Base-by-base conservation (phyloP, 1,284 basidiomycete species). In the Rugosomyces carneus region DNA sequence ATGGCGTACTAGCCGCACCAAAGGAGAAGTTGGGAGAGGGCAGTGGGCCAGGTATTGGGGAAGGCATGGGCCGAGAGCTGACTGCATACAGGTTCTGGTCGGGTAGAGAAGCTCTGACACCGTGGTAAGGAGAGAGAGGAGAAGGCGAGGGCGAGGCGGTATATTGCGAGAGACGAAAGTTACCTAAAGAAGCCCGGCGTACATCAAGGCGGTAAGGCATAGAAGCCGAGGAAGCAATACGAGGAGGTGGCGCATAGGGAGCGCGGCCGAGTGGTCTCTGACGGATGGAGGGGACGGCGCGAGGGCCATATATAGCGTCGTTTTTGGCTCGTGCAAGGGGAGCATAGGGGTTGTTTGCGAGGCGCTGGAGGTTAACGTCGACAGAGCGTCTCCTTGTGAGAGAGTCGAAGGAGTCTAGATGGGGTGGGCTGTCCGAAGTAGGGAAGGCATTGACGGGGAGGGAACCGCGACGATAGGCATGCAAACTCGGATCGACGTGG, bases 11-110 rank as follows among this genome's bases (percentile, higher is more conserved):
- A n/a, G 79, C 72, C 5, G 74, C 68, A 50, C 84, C 84, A 55
- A 87, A 87, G 35, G 79, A 79, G 67, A 78, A 87, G 55, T 73
- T 73, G 23, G 80, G 78, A 6, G 73, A 71, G 4, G 84, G 84
- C n/a, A 86, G 69, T 5, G 84, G 84, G 0, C 84, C 84, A 5
- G 81, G 78, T 39, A 81, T 73, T 8, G 79, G 78, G 2, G 78
- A 71, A 0, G 70, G 59, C 21, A 80, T 59, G 4, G 67, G 57
- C 26, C 82, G 76, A 23, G 73, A 60, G 11, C 76, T 70, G 46
- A 76, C 61, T 7, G 73, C 65, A 55, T 73, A 81, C 13, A 72
- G 59, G 15, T 67, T 66, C 43, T 73, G 70, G 48, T 77, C 75
- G 37, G 76, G 75, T 21, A 74, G 57, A 19, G 71, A 72, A 9